Conservation (phyloP, 208 protist species). For the Trypanosoma melophagium region DNA sequence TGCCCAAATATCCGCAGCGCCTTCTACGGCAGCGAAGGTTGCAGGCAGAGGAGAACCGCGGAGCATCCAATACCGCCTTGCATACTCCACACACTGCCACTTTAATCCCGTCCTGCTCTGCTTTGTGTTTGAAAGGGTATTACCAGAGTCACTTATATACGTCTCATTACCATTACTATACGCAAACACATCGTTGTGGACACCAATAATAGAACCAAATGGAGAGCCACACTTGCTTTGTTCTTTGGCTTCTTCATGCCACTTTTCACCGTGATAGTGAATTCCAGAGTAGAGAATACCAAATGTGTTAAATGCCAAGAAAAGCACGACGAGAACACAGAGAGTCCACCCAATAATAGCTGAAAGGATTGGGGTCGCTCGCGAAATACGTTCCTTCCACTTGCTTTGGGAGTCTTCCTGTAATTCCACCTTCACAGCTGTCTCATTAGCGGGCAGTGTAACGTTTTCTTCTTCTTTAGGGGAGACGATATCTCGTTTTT, state of each 20-base stretch:
- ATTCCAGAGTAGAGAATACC: conserved; percentile 61
- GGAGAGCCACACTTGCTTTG: neutral
- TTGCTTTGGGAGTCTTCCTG: neutral
- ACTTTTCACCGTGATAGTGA: conserved; percentile 26
- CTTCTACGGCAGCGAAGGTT: conserved; percentile 53
- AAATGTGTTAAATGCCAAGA: conserved; percentile 39
- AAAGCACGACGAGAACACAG: conserved; percentile 32
- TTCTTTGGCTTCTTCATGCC: conserved; percentile 10
- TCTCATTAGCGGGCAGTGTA: neutral
- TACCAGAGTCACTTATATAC: conserved; percentile 34
- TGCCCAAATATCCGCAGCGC: conserved; percentile 79
- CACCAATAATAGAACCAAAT: conserved; percentile 50
- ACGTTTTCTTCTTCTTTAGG: neutral
- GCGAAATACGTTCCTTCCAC: neutral
- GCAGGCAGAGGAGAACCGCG: conserved; percentile 44
- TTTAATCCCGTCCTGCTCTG: conserved; percentile 40
- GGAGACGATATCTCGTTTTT: neutral
- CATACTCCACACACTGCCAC: conserved; percentile 91
- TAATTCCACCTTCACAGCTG: neutral
- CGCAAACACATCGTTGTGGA: conserved; percentile 42
- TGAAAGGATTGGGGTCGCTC: conserved; percentile 7
- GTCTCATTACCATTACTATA: conserved; percentile 71
- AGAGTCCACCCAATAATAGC: conserved; percentile 23
- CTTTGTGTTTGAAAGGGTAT: conserved; percentile 6
- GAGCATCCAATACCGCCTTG: conserved; percentile 87